A percentile compares a stretch with the other conserved stretches of the same genome.
phyloP scores from a whole-genome alignment of 2,329 filamentous ascomycete genomes.

The Hymenotorrendiella dingleyae region DNA sequence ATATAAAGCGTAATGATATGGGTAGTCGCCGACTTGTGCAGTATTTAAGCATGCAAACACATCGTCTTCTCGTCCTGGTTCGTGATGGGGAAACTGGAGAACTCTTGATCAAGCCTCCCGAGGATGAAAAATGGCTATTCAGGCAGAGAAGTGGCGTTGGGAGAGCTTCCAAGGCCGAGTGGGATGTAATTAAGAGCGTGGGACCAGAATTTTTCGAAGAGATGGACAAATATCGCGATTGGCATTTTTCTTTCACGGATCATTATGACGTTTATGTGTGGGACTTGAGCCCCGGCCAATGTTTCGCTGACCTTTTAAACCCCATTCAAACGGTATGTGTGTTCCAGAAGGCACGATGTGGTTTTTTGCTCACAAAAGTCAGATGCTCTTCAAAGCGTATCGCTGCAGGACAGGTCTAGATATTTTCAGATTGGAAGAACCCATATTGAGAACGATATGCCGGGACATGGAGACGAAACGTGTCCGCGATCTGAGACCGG shows the following conservation, averaged over 20 bases:
- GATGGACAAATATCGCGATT: conserved; percentile 33
- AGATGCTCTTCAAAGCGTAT: conserved; percentile 35
- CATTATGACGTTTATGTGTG: conserved; percentile 39
- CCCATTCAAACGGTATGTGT: conserved; percentile 29
- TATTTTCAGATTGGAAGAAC: conserved; percentile 28
- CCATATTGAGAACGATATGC: conserved; percentile 34
- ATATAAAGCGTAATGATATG: conserved; percentile 37
- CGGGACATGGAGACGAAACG: conserved; percentile 31
- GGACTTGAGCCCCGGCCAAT: conserved; percentile 32
- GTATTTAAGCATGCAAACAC: conserved; percentile 36
- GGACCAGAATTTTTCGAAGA: conserved; percentile 35
- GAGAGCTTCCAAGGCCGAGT: conserved; percentile 34
- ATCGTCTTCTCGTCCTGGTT: conserved; percentile 33
- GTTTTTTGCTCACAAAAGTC: too few relatives aligned
- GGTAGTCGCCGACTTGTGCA: conserved; percentile 37
- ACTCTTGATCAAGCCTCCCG: conserved; percentile 32
- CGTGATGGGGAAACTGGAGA: conserved; percentile 36
- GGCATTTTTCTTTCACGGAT: conserved; percentile 37
- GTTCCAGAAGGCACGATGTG: too few relatives aligned
- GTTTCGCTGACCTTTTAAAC: conserved; percentile 28
- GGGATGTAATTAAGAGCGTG: conserved; percentile 31
- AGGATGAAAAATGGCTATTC: conserved; percentile 35
- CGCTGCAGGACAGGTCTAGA: conserved; percentile 29
- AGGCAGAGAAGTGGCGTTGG: conserved; percentile 35
- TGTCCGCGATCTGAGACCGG: conserved; percentile 33